phyloP scores from a whole-genome alignment of 768 basidiomycete species.

The Sistotremastrum suecicum region DNA sequence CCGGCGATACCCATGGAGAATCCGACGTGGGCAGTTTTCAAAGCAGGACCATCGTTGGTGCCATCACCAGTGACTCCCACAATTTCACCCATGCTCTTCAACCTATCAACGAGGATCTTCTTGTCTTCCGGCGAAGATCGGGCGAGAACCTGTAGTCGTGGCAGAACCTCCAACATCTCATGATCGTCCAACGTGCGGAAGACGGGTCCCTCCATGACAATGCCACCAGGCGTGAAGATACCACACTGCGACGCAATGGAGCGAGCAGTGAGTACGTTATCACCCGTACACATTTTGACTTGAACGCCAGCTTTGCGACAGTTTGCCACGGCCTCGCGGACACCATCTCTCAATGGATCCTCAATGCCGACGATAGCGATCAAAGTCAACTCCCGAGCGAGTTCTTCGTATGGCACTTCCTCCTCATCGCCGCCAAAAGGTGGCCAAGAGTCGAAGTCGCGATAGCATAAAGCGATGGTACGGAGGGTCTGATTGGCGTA shows the following conservation, averaged over 20 bases:
- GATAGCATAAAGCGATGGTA: slow-evolving; percentile 89
- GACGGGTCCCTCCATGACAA: slow-evolving; percentile 95
- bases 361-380: slow-evolving; percentile 92
- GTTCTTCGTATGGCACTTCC: slow-evolving; percentile 54
- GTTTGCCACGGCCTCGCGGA: slow-evolving; percentile 74
- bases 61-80: slow-evolving; percentile 97
- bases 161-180: slow-evolving; percentile 73
- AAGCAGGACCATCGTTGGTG: slow-evolving; percentile 93
- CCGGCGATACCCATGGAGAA: slow-evolving; percentile 96
- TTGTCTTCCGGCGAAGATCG: slow-evolving; percentile 98
- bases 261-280: slow-evolving; percentile 90
- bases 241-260: slow-evolving; percentile 95
- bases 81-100: slow-evolving; percentile 77
- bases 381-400: slow-evolving; percentile 65
- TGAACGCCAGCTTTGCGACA: slow-evolving; percentile 82
- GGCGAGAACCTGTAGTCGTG: slow-evolving; percentile 89
- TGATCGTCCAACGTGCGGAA: slow-evolving; percentile 65
- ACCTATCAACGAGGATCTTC: slow-evolving; percentile 78
- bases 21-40: slow-evolving; percentile 91
- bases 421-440: slow-evolving; percentile 38
- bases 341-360: slow-evolving; percentile 86
- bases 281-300: slow-evolving; percentile 98
- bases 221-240: slow-evolving; percentile 84
- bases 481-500: slow-evolving; percentile 94
- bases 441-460: slow-evolving; percentile 80